Base-by-base conservation (phyloP, 2,329 filamentous ascomycete genomes). In the Amphichorda felina region DNA sequence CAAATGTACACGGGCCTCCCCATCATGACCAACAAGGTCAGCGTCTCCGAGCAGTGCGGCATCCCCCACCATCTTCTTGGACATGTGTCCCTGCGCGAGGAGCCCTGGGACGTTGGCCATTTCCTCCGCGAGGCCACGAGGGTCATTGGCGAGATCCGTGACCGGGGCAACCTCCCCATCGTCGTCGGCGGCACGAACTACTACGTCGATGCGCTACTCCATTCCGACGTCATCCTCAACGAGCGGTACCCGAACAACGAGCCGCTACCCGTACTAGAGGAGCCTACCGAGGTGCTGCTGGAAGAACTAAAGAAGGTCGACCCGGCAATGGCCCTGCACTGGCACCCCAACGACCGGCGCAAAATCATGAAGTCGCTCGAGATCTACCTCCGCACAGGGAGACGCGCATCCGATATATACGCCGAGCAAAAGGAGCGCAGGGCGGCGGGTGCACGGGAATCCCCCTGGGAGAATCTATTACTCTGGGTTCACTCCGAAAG, bases 181-280 rank as follows among this genome's bases (percentile, higher is more conserved):
- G 61, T 98, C 1, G 91, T 96, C 2, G 91, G 91, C 18, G 91
- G 91, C 8, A 94, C 89, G 9, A 86, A 94, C 50, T 98, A 96
- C 60, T 98, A 98, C 51, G 82, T 85, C 0, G 87, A 95, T 49
- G 78, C 85, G 1, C 67, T 98, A 13, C 67, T 98, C 3, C 94
- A 96, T 53, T 48, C 53, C 34, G 72, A 82, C 24, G 77, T 88
- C 43, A 69, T 70, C 13, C 45, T 62, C 13, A 56, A 62, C 16
- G 56, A 56, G 24, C 52, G 44, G 8, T 49, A 59, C 5, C 17
- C 25, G 7, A 15, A 24, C 13, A 24, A 33, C 17, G 29, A 25
- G 14, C 9, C 24, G 3, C 82, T 77, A 45, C 79, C 86, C 0
- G 81, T 95, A 17, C 61, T 96, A 5, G 65, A 81, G 22, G 76